A percentile compares a stretch with the other conserved stretches of the same genome.
Conservation (phyloP, 768 basidiomycete genomes). For the Lactarius deliciosus region DNA sequence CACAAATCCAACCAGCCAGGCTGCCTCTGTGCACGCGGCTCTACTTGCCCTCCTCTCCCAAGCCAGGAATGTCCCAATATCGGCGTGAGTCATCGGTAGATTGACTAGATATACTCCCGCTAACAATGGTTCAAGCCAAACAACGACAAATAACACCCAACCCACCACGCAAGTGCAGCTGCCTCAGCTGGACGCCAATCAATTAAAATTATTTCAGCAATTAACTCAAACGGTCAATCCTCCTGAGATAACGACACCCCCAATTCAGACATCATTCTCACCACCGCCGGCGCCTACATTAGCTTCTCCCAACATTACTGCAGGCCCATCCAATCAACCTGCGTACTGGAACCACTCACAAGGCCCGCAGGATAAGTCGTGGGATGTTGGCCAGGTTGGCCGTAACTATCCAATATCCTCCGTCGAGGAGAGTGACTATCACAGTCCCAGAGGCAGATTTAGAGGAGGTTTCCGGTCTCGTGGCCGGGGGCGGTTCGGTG, state of each 20-base stretch:
- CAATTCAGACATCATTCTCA: constrained; percentile 30
- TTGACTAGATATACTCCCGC: constrained; percentile 4
- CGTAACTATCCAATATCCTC: constrained; percentile 50
- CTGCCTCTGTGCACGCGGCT: constrained; percentile 55
- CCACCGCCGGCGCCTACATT: constrained; percentile 5
- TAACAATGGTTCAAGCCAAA: constrained; percentile 49
- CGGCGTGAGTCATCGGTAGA: constrained; percentile 41
- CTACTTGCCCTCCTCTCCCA: constrained; percentile 69
- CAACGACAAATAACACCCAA: constrained; percentile 51
- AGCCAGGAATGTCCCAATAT: constrained; percentile 49
- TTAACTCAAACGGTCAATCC: constrained; percentile 59
- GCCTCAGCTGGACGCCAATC: constrained; percentile 48
- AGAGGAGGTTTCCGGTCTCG: constrained; percentile 60
- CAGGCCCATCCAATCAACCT: constrained; percentile 20
- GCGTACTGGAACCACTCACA: constrained; percentile 17
- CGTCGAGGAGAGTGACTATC: constrained; percentile 53
- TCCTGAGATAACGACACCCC: constrained; percentile 26
- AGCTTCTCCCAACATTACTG: constrained; percentile 6
- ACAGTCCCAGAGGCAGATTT: constrained; percentile 51
- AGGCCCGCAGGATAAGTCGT: constrained; percentile 43
- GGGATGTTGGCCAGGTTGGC: constrained; percentile 58
- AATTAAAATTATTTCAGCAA: constrained; percentile 74
- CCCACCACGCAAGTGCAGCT: constrained; percentile 37
- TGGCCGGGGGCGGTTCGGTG: constrained; percentile 62
- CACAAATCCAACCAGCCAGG: constrained; percentile 30